These are phyloP conservation scores for Aspergillus sp. DNA, from an alignment of 2,329 filamentous ascomycete species.

Conservation along the genomic window DNA sequence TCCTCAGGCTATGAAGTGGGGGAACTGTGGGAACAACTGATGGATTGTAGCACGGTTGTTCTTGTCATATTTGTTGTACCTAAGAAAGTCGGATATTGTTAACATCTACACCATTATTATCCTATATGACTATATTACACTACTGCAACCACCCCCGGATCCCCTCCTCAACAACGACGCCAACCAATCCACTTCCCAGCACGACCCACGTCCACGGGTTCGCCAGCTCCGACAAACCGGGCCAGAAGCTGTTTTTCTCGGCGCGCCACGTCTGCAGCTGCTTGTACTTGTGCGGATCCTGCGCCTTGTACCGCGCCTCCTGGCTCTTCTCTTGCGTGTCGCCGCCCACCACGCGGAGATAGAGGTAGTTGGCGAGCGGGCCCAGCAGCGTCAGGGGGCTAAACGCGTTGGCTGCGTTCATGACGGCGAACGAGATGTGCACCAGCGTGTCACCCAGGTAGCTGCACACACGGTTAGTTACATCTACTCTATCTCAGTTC, in stretches of 20 bases:
- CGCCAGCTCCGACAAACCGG: conserved; percentile 45
- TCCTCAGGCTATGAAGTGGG: conserved; percentile 7
- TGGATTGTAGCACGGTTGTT: neutral
- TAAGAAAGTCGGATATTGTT: too few species aligned
- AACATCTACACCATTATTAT: neutral
- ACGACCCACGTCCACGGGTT: conserved; percentile 59
- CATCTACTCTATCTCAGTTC: too few species aligned
- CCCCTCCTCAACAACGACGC: conserved; percentile 46
- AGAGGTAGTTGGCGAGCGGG: conserved; percentile 57
- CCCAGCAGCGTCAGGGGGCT: conserved; percentile 55
- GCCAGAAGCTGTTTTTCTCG: conserved; percentile 62
- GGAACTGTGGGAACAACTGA: conserved; percentile 3
- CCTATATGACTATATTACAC: neutral
- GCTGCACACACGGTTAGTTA: conserved; percentile 31
- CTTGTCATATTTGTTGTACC: neutral
- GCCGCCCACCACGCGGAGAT: conserved; percentile 56
- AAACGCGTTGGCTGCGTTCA: conserved; percentile 55
- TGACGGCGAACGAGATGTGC: conserved; percentile 58
- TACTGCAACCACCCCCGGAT: conserved; percentile 12
- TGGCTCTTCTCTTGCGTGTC: conserved; percentile 55
- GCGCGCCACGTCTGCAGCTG: conserved; percentile 52
- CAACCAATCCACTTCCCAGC: conserved; percentile 49
- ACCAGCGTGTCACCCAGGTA: conserved; percentile 61
- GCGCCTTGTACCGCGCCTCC: conserved; percentile 51
- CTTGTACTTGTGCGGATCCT: conserved; percentile 51